A percentile compares a stretch with the other conserved stretches of the same genome.
phyloP scores from a whole-genome alignment of 495 filamentous ascomycete genomes.

The Tuber brumale region DNA sequence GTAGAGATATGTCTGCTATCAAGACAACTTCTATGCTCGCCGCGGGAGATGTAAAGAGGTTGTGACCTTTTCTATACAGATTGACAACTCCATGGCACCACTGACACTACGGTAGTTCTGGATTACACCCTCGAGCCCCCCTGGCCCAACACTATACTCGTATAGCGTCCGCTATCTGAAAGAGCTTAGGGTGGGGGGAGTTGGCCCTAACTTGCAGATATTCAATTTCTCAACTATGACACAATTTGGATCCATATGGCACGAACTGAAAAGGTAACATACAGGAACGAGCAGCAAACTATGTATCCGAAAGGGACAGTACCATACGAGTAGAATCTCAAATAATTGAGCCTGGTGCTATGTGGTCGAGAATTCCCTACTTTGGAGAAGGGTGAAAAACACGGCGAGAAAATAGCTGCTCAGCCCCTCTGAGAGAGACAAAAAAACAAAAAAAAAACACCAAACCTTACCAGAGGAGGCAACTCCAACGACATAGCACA shows the following conservation, averaged over 20 bases:
- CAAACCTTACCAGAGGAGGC: too few species aligned
- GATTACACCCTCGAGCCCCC: neutral
- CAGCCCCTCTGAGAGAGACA: too few species aligned
- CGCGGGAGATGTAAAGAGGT: neutral
- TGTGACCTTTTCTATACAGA: neutral
- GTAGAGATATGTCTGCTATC: too few species aligned
- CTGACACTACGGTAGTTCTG: neutral
- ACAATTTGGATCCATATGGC: neutral
- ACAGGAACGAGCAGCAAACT: neutral
- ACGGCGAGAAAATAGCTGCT: too few species aligned
- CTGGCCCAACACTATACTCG: neutral
- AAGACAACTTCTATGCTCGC: neutral
- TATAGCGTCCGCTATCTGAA: neutral
- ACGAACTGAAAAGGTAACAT: neutral
- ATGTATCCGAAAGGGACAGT: neutral
- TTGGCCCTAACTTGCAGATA: neutral
- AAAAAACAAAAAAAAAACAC: too few species aligned
- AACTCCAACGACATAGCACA: too few species aligned
- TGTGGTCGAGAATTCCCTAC: too few species aligned
- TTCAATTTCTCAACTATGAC: neutral
- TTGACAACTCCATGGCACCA: neutral
- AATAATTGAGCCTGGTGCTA: too few species aligned
- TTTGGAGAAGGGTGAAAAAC: too few species aligned
- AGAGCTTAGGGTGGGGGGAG: neutral
- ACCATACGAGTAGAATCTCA: too few species aligned